Percentiles rank a stretch among this genome's conserved stretches.
Evolutionary conservation across 257 asterid genomes (phyloP).

Genomic region (Sherardia arvensis): DNA sequence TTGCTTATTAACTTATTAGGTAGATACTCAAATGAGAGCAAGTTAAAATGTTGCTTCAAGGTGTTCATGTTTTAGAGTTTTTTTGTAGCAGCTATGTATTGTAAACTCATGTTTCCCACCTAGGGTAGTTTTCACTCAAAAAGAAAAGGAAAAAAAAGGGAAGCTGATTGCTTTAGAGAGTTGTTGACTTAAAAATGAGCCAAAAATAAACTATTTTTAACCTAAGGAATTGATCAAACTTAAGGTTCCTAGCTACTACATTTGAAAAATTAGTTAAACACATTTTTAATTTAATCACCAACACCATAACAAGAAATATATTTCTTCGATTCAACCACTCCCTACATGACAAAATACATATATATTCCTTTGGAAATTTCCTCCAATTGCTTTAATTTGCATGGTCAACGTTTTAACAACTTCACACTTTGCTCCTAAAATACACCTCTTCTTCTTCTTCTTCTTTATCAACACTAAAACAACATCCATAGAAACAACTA

Average conservation of each 20-base stretch:
- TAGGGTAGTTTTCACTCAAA: too few relatives aligned
- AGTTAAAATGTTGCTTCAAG: too few relatives aligned
- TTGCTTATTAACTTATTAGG: too few relatives aligned
- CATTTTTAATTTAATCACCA: too few relatives aligned
- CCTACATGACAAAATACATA: conserved; percentile 9
- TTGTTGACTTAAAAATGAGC: not conserved
- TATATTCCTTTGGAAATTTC: not conserved
- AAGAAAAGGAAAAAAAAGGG: too few relatives aligned
- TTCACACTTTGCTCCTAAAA: conserved; percentile 3
- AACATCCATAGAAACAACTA: not conserved
- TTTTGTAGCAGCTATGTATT: too few relatives aligned
- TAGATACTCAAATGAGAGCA: too few relatives aligned
- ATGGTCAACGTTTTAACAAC: conserved; percentile 4
- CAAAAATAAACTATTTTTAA: not conserved
- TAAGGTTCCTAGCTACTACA: not conserved
- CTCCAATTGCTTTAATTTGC: not conserved
- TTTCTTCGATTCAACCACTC: conserved; percentile 1
- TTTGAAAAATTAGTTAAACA: not conserved
- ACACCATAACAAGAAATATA: too few relatives aligned
- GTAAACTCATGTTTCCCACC: too few relatives aligned
- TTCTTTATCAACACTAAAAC: not conserved
- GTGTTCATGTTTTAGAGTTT: too few relatives aligned
- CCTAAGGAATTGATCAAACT: not conserved
- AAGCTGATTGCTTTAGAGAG: too few relatives aligned
- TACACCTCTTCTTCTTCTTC: conserved; percentile 1